phyloP scores from a whole-genome alignment of 2,329 filamentous ascomycete genomes.

The Aspergillus quadricinctus region DNA sequence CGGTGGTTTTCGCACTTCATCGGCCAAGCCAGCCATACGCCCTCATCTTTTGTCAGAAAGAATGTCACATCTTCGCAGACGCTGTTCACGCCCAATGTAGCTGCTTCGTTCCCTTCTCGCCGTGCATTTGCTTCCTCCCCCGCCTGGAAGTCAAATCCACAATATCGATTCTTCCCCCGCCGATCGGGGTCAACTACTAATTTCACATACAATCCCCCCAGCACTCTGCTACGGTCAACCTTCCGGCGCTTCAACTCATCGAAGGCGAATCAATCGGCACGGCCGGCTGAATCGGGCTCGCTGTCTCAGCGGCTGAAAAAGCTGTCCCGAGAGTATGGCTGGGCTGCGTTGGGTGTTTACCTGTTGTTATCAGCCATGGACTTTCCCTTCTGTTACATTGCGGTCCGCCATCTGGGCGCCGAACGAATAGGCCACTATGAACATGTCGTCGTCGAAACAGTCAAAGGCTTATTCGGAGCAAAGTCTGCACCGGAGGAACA shows the following conservation, averaged over 20 bases:
- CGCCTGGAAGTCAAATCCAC: not conserved
- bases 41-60: not conserved
- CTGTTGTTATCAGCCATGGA: constrained; percentile 76
- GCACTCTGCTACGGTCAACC: constrained; percentile 1
- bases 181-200: not conserved
- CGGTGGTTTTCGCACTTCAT: not conserved
- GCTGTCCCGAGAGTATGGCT: constrained; percentile 88
- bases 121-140: not conserved
- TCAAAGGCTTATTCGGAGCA: constrained; percentile 22
- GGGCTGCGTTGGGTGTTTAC: constrained; percentile 90
- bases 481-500: not conserved
- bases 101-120: not conserved
- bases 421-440: constrained; percentile 69
- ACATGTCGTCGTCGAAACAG: constrained; percentile 38
- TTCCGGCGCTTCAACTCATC: constrained; percentile 25
- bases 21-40: not conserved
- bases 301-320: constrained; percentile 72
- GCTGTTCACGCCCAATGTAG: not conserved
- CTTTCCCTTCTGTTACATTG: constrained; percentile 90
- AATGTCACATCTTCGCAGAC: not conserved
- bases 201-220: not conserved
- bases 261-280: constrained; percentile 15
- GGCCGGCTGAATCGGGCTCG: constrained; percentile 40
- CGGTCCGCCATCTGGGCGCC: constrained; percentile 76
- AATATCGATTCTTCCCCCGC: not conserved